phyloP scores from a whole-genome alignment of 306 rosid genomes.

The Fragaria iinumae region DNA sequence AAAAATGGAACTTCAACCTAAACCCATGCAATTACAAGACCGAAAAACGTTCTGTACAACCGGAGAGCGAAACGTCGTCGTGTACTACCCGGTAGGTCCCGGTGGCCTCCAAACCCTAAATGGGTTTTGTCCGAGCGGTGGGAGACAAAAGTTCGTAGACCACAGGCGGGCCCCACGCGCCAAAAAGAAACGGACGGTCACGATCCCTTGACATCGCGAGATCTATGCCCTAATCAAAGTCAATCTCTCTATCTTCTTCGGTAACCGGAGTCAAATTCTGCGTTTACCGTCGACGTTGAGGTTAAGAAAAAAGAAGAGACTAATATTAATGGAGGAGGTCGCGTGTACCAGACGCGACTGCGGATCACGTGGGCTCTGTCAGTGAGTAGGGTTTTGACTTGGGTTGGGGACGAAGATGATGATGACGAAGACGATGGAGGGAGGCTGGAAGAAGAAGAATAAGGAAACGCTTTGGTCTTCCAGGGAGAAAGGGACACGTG shows the following conservation, averaged over 20 bases:
- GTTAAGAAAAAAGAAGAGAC: no score
- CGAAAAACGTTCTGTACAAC: not conserved
- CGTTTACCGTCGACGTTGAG: not conserved
- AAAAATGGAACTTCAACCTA: not conserved
- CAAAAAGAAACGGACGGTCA: not conserved
- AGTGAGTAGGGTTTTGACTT: constrained; percentile 52
- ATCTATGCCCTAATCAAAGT: not conserved
- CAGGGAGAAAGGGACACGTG: constrained; percentile 39
- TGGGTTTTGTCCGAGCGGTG: not conserved
- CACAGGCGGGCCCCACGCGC: not conserved
- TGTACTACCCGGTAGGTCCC: not conserved
- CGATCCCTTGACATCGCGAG: not conserved
- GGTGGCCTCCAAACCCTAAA: constrained; percentile 14
- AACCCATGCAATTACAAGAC: not conserved
- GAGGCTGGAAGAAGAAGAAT: not conserved
- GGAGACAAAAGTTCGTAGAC: not conserved
- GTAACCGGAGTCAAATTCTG: not conserved
- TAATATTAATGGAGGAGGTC: not conserved
- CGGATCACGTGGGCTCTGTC: constrained; percentile 14
- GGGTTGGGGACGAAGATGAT: not conserved
- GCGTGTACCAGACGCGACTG: not conserved
- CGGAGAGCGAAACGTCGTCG: constrained; percentile 7
- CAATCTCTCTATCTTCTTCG: not conserved
- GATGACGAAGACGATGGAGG: not conserved
- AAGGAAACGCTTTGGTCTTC: constrained; percentile 32